A percentile compares a stretch with the other conserved stretches of the same genome.
These are phyloP conservation scores for Cercospora sp. DNA, from an alignment of 2,329 filamentous ascomycete genomes.

Conservation along the genomic window DNA sequence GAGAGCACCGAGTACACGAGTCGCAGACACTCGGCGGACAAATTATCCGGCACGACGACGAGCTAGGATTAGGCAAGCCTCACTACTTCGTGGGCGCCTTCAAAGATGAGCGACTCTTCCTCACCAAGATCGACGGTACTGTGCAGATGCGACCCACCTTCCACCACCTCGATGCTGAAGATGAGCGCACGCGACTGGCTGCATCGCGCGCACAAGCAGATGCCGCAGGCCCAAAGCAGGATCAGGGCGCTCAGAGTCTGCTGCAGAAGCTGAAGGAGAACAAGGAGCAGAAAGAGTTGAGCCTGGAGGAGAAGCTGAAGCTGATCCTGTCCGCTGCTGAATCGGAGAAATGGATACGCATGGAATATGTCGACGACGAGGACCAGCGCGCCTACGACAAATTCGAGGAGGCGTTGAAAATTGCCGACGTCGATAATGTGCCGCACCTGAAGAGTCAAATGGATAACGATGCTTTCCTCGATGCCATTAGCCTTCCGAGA, in stretches of 20 bases:
- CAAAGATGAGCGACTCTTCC: conserved; percentile 77
- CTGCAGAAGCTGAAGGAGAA: conserved; percentile 4
- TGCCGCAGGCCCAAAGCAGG: conserved; percentile 41
- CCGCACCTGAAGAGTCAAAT: conserved; percentile 56
- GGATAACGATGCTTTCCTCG: conserved; percentile 60
- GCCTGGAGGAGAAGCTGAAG: conserved; percentile 59
- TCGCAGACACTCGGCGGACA: conserved; percentile 86
- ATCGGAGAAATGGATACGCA: conserved; percentile 75
- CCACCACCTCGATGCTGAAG: conserved; percentile 83
- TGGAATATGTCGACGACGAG: conserved; percentile 82
- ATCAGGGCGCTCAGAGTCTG: conserved; percentile 27
- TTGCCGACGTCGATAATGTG: conserved; percentile 47
- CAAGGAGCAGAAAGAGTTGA: neutral
- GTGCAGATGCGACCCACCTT: conserved; percentile 89
- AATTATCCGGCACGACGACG: conserved; percentile 62
- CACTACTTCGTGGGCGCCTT: conserved; percentile 92
- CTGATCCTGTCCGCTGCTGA: conserved; percentile 75
- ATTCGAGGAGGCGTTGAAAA: conserved; percentile 72
- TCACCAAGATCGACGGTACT: conserved; percentile 78
- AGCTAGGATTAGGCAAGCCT: conserved; percentile 67
- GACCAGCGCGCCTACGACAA: conserved; percentile 70
- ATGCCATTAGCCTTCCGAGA: conserved; percentile 60
- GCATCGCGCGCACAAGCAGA: conserved; percentile 46
- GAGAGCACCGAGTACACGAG: conserved; percentile 69
- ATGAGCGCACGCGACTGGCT: conserved; percentile 65